A percentile compares a stretch with the other conserved stretches of the same genome.
These are phyloP conservation scores for Rhizopogon roseolus DNA, from an alignment of 768 basidiomycete species.

Conservation along the genomic window DNA sequence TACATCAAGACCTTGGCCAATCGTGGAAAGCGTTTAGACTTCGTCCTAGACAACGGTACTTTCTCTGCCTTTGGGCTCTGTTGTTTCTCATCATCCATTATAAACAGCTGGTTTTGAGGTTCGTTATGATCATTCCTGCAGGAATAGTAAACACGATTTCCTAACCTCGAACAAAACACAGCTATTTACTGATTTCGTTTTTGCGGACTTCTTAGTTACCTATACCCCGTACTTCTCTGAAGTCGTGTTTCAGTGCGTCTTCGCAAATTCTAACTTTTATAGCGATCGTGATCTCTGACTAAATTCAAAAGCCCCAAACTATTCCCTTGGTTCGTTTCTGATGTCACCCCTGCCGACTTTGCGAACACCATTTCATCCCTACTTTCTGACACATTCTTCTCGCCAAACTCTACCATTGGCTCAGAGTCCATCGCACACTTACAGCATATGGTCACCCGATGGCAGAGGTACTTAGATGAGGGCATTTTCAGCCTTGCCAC, in stretches of 20 bases:
- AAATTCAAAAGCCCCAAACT: constrained; percentile 67
- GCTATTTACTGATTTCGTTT: constrained; percentile 91
- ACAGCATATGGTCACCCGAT: constrained; percentile 57
- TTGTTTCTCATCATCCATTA: not conserved
- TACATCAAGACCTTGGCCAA: constrained; percentile 53
- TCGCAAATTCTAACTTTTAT: not conserved
- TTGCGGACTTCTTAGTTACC: constrained; percentile 90
- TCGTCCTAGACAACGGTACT: constrained; percentile 88
- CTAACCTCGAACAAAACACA: constrained; percentile 23
- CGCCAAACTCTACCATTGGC: constrained; percentile 16
- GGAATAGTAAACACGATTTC: not conserved
- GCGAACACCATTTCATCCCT: constrained; percentile 49
- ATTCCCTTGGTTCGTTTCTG: constrained; percentile 97
- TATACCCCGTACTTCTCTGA: constrained; percentile 77
- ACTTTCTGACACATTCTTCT: constrained; percentile 57
- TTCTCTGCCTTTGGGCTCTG: not conserved
- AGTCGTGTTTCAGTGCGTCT: constrained; percentile 85
- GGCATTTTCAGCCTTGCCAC: constrained; percentile 68
- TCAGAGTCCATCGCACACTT: constrained; percentile 39
- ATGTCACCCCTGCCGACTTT: constrained; percentile 89
- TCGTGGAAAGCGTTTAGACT: constrained; percentile 54
- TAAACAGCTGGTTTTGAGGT: constrained; percentile 86
- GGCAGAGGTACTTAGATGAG: constrained; percentile 63
- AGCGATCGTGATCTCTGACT: constrained; percentile 6
- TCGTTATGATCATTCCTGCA: constrained; percentile 2